phyloP scores from a whole-genome alignment of 495 filamentous ascomycete genomes.

The Lasiosphaeria miniovina region DNA sequence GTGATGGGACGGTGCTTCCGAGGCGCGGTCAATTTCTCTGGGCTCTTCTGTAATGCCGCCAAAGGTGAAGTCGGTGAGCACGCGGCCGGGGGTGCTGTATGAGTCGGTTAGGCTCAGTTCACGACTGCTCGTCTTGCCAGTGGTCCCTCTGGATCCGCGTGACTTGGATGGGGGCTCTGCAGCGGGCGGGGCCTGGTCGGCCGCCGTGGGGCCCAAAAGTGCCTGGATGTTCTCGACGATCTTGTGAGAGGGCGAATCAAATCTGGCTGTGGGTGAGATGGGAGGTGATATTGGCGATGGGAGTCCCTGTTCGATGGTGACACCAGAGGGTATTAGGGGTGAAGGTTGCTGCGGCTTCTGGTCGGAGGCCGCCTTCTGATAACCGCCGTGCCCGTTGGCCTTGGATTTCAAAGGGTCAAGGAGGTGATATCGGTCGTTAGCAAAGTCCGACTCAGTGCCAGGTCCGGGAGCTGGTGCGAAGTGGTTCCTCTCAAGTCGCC shows the following conservation, averaged over 20 bases:
- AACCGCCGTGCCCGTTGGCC: constrained; percentile 16
- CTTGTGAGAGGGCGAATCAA: constrained; percentile 13
- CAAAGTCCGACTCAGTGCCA: constrained; percentile 8
- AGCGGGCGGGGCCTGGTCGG: constrained; percentile 10
- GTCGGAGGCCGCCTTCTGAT: constrained; percentile 16
- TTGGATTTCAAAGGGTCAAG: constrained; percentile 3
- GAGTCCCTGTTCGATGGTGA: constrained; percentile 23
- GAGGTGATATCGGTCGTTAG: constrained; percentile 10
- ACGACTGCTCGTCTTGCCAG: constrained; percentile 24
- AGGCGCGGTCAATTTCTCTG: constrained; percentile 22
- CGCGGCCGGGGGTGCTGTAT: constrained; percentile 24
- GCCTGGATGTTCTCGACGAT: constrained; percentile 12
- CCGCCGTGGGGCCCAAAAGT: constrained; percentile 11
- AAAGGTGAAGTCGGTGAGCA: constrained; percentile 23
- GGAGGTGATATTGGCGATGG: constrained; percentile 30
- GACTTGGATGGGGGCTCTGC: constrained; percentile 9
- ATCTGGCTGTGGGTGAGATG: constrained; percentile 18
- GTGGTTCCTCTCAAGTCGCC: constrained; percentile 22
- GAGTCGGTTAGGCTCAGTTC: constrained; percentile 30
- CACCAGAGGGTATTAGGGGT: constrained; percentile 17
- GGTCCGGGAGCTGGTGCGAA: constrained; percentile 7
- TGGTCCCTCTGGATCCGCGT: constrained; percentile 20
- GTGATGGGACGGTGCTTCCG: constrained; percentile 5
- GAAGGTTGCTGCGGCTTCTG: constrained; percentile 17
- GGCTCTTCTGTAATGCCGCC: constrained; percentile 32